Base-by-base conservation (phyloP, 2,329 filamentous ascomycete genomes). In the Penicillium occitanis region DNA sequence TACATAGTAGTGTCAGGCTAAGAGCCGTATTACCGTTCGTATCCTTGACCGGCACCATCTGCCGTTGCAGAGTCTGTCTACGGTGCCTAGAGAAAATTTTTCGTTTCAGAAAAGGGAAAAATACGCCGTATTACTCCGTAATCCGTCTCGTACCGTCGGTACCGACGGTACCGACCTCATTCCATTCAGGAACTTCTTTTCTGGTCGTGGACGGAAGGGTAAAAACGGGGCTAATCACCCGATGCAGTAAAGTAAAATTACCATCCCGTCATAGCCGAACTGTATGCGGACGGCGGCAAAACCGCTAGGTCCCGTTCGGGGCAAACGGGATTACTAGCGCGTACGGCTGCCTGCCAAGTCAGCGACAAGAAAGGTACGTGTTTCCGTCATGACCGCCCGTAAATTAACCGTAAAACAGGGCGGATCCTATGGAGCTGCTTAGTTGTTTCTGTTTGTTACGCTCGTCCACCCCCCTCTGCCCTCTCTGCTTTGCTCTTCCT, bases 401-500 rank as follows among this genome's bases (percentile, higher is more conserved):
- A 53, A 53, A 53, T 53, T 53, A 53, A 53, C 50, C 50, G 50
- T 53, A 53, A 53, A 53, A 53, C 60, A 46, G 30, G 44, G 59
- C 63, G 63, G 63, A 65, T 50, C 55, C 63, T 64, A 53, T 53
- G 50, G 50, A 53, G 50, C 50, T 53, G 28, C 50, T 53, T 53
- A 53, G 50, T 53, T 53, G 55, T 40, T 58, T 58, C 55, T 58
- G 55, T 58, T 58, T 58, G 55, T 58, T 58, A 58, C 55, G 55
- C 57, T 30, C 57, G 37, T 42, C 57, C 37, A 37, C 37, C 33
- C 57, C 51, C 42, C 50, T 33, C 59, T 44, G 42, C n/a, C 30
- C 30, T 33, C 17, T 40, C 35, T 53, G n/a, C 13, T 19, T 50
- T 59, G 22, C 59, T 46, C 66, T 68, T 69, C 68, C 68, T 72